Evolutionary conservation across 129 eudicot species (phyloP).

Genomic region (Flaveria robusta): DNA sequence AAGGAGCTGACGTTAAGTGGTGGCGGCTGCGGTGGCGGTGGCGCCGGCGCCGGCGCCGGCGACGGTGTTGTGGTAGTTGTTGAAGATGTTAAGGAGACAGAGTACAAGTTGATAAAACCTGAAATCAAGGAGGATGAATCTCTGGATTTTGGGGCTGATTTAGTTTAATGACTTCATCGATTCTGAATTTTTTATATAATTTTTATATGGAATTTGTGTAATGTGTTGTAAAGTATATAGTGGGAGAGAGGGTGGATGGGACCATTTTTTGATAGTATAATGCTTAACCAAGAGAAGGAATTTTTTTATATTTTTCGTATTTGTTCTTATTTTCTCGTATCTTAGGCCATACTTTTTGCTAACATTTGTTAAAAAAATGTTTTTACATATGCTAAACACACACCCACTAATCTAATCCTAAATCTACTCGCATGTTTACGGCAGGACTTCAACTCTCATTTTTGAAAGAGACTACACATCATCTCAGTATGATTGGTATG

Average conservation of each 20-base stretch:
- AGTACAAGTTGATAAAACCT: slow-evolving; percentile 36
- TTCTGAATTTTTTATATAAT: slow-evolving; percentile 16
- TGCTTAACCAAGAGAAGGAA: slow-evolving; percentile 1
- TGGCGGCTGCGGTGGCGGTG: neutral
- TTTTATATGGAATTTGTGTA: slow-evolving; percentile 21
- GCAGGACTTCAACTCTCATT: no score
- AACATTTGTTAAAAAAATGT: no score
- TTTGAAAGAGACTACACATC: no score
- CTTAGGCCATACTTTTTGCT: no score
- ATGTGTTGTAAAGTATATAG: slow-evolving; percentile 39
- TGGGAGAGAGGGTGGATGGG: slow-evolving; percentile 17
- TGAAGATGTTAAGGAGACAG: slow-evolving; percentile 36
- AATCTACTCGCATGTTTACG: no score
- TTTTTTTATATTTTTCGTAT: neutral
- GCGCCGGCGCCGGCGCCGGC: neutral
- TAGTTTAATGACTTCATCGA: slow-evolving; percentile 33
- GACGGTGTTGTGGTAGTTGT: neutral
- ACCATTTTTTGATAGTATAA: slow-evolving; percentile 34
- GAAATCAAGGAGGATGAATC: slow-evolving; percentile 49
- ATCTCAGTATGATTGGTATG: no score
- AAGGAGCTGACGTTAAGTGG: slow-evolving; percentile 47
- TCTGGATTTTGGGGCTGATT: slow-evolving; percentile 44
- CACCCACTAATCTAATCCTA: no score
- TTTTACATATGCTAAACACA: no score
- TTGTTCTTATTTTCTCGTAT: neutral